Evolutionary conservation across 2,329 filamentous ascomycete species (phyloP).

Genomic region (Raffaelea arxii): DNA sequence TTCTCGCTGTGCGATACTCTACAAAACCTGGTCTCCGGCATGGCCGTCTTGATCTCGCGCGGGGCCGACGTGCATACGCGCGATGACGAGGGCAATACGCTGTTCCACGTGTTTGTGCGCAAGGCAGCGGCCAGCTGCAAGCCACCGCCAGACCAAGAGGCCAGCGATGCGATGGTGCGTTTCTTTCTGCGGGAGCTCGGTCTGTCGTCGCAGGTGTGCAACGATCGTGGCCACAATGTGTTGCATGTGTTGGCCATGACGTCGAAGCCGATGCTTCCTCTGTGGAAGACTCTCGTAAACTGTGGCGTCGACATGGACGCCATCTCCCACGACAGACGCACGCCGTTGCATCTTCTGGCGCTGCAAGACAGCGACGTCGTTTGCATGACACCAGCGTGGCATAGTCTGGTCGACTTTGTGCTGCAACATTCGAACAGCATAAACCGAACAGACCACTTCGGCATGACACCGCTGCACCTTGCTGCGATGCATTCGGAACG

Average conservation of each 20-base stretch:
- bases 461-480: background rate
- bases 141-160: background rate
- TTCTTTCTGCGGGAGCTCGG: background rate
- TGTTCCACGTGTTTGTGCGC: conserved; percentile 6
- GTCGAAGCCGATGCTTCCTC: background rate
- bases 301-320: conserved; percentile 18
- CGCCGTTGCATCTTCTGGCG: background rate
- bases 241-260: background rate
- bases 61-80: conserved; percentile 11
- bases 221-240: conserved; percentile 6
- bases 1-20: background rate
- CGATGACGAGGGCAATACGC: conserved; percentile 14
- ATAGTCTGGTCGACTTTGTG: background rate
- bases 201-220: conserved; percentile 1
- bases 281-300: conserved; percentile 14
- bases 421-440: background rate
- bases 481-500: background rate
- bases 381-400: background rate
- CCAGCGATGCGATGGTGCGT: background rate
- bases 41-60: background rate
- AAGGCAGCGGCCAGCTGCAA: too few species aligned
- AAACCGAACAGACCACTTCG: background rate
- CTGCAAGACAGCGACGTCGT: background rate
- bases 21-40: background rate
- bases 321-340: background rate